Base-by-base conservation (phyloP, 2,329 filamentous ascomycete genomes). In the Neurospora sp. region DNA sequence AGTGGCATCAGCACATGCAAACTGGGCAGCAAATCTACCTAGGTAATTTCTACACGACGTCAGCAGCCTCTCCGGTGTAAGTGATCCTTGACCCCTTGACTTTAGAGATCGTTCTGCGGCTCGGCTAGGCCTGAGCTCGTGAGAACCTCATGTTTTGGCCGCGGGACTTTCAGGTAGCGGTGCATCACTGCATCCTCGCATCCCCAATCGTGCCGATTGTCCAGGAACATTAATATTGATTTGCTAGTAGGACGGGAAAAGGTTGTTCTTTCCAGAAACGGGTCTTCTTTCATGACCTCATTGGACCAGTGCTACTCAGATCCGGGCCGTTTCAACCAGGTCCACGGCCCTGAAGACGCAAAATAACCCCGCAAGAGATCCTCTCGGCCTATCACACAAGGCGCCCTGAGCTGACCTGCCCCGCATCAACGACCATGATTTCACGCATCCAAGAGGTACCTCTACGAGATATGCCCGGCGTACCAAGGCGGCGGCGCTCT, bases 281-380 rank as follows among this genome's bases (percentile, higher is more conserved):
- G 52, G 28, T 62, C 28, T 62, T 62, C 52, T 62, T 67, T 66
- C 67, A 69, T 71, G 72, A 72, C 67, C 71, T 70, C 65, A 71
- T 72, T 70, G 71, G 71, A 71, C 66, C 39, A 70, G 38, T 69
- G 67, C 67, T 41, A 67, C 69, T 69, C 73, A 69, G 69, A 75
- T 70, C 69, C 73, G 74, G 74, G 69, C 74, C 74, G 74, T 74
- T 74, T 75, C 43, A 65, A 69, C 69, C 68, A 69, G 66, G 70
- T 67, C 66, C 62, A 36, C 52, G 41, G 66, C 40, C 33, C 66
- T 36, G 39, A 71, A 70, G 37, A 41, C 67, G 68, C 71, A 66
- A 70, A 68, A 36, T 67, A 23, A 66, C 66, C 72, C 73, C 72
- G 67, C 72, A 40, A 39, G 17, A 23, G 37, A 6, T 69, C 67